phyloP scores from a whole-genome alignment of 495 filamentous ascomycete genomes.

The Lepidopterella palustris region DNA sequence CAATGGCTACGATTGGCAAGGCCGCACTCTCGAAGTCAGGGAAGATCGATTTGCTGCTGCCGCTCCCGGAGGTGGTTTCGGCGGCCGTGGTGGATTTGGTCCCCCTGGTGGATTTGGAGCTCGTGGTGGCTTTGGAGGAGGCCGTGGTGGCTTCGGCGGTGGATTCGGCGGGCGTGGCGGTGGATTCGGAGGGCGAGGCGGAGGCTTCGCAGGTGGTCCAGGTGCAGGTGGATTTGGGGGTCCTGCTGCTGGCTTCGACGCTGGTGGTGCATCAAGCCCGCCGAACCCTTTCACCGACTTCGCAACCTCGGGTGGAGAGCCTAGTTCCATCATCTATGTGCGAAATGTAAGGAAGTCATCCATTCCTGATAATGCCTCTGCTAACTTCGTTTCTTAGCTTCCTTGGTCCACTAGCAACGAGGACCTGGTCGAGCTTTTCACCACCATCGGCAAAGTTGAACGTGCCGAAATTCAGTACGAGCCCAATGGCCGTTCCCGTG shows the following conservation, averaged over 20 bases:
- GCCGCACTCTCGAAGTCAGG: constrained; percentile 84
- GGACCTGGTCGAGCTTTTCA: constrained; percentile 91
- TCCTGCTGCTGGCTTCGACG: constrained; percentile 35
- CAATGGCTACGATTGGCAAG: constrained; percentile 99
- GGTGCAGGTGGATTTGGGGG: constrained; percentile 33
- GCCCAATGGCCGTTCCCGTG: constrained; percentile 87
- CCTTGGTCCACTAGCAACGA: constrained; percentile 99
- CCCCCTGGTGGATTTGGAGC: constrained; percentile 41
- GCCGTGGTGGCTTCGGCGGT: constrained; percentile 41
- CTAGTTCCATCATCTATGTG: constrained; percentile 80
- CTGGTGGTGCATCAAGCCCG: constrained; percentile 43
- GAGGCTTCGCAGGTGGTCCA: constrained; percentile 40
- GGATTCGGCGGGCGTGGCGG: constrained; percentile 34
- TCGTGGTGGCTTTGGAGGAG: constrained; percentile 45
- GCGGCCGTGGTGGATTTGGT: constrained; percentile 43
- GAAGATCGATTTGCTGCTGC: constrained; percentile 88
- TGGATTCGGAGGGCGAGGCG: constrained; percentile 29
- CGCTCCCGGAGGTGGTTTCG: constrained; percentile 52
- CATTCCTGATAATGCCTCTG: neutral
- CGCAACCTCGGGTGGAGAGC: constrained; percentile 81
- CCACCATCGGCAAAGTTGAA: constrained; percentile 95
- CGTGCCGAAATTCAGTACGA: constrained; percentile 98
- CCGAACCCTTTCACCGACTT: constrained; percentile 95
- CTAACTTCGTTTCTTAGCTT: constrained; percentile 54
- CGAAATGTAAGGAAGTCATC: constrained; percentile 71